Evolutionary conservation across 345 rosid species (phyloP).

Genomic region (Eucalyptus albens): DNA sequence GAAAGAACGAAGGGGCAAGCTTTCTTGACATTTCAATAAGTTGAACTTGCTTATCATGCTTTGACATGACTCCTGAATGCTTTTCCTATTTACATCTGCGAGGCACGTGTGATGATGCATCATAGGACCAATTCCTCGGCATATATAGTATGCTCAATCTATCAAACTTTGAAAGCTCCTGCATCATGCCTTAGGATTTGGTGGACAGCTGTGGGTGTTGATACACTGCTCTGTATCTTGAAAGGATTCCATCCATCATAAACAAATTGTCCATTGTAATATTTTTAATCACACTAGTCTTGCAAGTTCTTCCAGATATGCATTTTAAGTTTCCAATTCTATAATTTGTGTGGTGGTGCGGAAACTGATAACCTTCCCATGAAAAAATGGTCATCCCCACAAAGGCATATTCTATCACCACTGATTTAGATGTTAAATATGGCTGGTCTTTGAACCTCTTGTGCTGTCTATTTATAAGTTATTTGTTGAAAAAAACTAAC

Average conservation of each 20-base stretch:
- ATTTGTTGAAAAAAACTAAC: not conserved
- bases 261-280: not conserved
- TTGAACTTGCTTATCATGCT: not conserved
- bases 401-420: not conserved
- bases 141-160: not conserved
- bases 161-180: not conserved
- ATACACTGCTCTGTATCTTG: not conserved
- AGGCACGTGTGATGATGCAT: not conserved
- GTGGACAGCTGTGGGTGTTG: not conserved
- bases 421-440: not conserved
- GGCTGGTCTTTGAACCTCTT: not conserved
- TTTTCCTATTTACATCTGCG: not conserved
- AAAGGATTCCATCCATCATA: not conserved
- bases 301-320: too few relatives aligned
- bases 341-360: too few relatives aligned
- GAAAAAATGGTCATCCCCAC: not conserved
- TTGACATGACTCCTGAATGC: not conserved
- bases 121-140: not conserved
- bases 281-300: not conserved
- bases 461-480: not conserved
- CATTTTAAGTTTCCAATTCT: too few relatives aligned
- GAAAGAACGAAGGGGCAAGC: not conserved
- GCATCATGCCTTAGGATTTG: not conserved
- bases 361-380: not conserved
- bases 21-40: not conserved